These are phyloP conservation scores for Stenogyne calaminthoides DNA, from an alignment of 305 asterid genomes.

Conservation along the genomic window DNA sequence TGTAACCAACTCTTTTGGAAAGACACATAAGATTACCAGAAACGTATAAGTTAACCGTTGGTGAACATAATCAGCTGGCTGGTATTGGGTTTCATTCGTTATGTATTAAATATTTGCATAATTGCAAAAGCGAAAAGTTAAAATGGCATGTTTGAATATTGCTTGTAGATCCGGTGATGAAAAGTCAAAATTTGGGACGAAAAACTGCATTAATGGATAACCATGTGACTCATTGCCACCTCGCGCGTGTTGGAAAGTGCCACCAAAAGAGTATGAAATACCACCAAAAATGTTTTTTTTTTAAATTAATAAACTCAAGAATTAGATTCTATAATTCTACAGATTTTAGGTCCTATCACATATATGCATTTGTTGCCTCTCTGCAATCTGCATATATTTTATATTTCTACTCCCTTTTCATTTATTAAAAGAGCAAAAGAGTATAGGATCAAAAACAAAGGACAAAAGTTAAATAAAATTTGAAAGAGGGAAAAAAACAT, in stretches of 20 bases:
- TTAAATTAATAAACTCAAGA: background rate
- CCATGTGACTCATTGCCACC: conserved; percentile 43
- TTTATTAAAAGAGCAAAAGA: background rate
- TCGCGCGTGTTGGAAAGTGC: background rate
- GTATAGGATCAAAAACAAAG: background rate
- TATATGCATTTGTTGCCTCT: background rate
- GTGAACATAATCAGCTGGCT: background rate
- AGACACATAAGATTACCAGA: background rate
- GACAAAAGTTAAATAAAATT: background rate
- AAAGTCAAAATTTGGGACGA: conserved; percentile 25
- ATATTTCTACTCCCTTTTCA: background rate
- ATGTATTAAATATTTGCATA: background rate
- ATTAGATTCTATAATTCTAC: background rate
- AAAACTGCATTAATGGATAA: conserved; percentile 27
- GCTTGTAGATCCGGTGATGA: conserved; percentile 1
- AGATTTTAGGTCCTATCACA: background rate
- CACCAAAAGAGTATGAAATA: too few relatives aligned
- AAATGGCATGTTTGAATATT: conserved; percentile 16
- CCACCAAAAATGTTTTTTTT: too few relatives aligned
- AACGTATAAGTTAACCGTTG: background rate
- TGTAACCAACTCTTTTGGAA: background rate
- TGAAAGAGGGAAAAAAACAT: background rate
- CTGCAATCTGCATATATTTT: background rate
- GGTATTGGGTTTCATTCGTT: background rate
- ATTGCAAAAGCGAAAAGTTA: background rate